phyloP scores from a whole-genome alignment of 108 stramenopile species.

The Nannochloropsis granulata region DNA sequence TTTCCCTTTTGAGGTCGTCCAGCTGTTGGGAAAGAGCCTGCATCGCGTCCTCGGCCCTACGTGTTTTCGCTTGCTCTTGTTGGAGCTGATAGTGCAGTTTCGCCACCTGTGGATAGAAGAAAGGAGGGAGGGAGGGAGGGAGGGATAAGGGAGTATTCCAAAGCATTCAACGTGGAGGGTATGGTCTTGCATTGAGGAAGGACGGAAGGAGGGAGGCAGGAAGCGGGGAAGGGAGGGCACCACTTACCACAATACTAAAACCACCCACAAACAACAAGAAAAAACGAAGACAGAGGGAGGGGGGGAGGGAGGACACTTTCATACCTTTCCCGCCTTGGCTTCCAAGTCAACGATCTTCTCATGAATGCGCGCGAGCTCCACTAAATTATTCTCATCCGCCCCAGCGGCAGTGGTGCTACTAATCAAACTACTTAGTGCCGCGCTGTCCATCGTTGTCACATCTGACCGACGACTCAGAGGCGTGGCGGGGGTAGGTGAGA shows the following conservation, averaged over 20 bases:
- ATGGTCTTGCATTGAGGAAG: too few species aligned
- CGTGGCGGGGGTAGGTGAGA: neutral
- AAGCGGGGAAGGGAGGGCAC: too few species aligned
- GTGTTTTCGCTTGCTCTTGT: neutral
- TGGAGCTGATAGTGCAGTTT: neutral
- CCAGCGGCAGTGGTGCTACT: neutral
- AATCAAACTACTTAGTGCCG: neutral
- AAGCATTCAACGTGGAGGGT: too few species aligned
- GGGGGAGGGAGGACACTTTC: too few species aligned
- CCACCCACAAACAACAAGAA: too few species aligned
- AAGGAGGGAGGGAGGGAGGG: too few species aligned
- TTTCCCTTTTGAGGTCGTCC: neutral
- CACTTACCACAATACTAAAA: too few species aligned
- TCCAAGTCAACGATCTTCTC: neutral
- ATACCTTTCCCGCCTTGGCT: neutral
- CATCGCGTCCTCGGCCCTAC: neutral
- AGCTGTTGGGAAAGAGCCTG: neutral
- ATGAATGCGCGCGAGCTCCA: neutral
- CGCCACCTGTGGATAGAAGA: neutral
- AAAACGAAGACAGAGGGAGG: too few species aligned
- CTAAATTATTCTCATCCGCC: neutral
- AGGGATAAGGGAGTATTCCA: too few species aligned
- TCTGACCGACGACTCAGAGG: neutral
- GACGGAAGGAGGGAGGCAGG: too few species aligned
- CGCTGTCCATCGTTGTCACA: neutral